phyloP scores from a whole-genome alignment of 495 filamentous ascomycete species.

The Annulohypoxylon stygium region DNA sequence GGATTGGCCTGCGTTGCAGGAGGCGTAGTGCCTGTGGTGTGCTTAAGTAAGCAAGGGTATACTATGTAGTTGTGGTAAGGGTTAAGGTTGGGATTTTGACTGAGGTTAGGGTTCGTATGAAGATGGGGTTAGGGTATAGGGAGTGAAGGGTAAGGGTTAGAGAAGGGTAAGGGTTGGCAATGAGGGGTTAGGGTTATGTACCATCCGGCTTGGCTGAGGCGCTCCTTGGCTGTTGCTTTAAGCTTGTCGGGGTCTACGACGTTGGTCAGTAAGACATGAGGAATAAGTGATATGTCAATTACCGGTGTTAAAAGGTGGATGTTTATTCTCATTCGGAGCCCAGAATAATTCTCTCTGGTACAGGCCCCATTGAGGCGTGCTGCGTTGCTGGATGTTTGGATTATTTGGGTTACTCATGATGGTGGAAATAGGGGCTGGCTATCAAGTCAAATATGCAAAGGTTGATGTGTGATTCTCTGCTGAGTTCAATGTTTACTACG shows the following conservation, averaged over 20 bases:
- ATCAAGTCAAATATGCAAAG: background rate
- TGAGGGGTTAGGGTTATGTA: slow-evolving; percentile 26
- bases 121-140: background rate
- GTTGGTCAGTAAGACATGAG: background rate
- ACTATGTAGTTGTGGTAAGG: background rate
- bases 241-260: slow-evolving; percentile 67
- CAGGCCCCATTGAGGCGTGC: slow-evolving; percentile 70
- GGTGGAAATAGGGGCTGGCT: background rate
- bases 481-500: slow-evolving; percentile 2
- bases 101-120: background rate
- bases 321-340: slow-evolving; percentile 68
- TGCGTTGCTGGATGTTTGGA: slow-evolving; percentile 67
- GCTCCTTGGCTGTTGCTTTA: slow-evolving; percentile 69
- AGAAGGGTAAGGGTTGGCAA: background rate
- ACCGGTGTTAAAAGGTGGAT: slow-evolving; percentile 69
- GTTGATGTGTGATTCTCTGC: background rate
- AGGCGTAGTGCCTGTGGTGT: slow-evolving; percentile 67
- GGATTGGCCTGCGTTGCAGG: slow-evolving; percentile 74
- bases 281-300: background rate
- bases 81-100: background rate
- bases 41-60: slow-evolving; percentile 5
- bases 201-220: slow-evolving; percentile 66
- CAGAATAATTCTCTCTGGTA: slow-evolving; percentile 74
- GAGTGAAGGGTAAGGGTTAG: slow-evolving; percentile 1
- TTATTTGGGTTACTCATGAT: slow-evolving; percentile 69